Conservation (phyloP, 2,329 filamentous ascomycete species). For the Penicillium sp. region DNA sequence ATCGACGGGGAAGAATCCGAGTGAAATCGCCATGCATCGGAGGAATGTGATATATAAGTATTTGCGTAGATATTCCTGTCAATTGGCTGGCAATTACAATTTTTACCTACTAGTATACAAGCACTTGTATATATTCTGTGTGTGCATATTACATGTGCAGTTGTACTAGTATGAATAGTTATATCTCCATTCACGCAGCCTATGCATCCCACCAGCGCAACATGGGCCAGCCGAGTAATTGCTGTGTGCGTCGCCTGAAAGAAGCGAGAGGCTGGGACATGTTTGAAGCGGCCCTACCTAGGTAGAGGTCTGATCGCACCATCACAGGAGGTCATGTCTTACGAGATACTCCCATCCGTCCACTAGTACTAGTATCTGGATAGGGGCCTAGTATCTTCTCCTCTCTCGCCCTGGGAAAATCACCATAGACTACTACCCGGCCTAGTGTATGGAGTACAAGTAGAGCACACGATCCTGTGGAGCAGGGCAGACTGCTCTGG, state of each 20-base stretch:
- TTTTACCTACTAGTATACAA: too few species aligned
- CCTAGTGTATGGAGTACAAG: too few species aligned
- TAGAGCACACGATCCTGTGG: not conserved
- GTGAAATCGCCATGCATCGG: conserved; percentile 1
- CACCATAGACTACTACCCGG: too few species aligned
- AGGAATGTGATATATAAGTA: not conserved
- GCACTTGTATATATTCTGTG: too few species aligned
- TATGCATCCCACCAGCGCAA: not conserved
- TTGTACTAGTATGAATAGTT: too few species aligned
- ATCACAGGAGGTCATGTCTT: not conserved
- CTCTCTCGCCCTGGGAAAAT: too few species aligned
- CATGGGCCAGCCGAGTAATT: not conserved
- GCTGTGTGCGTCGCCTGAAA: not conserved
- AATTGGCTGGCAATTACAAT: too few species aligned
- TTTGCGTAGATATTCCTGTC: too few species aligned
- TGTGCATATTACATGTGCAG: too few species aligned
- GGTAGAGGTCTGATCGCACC: conserved; percentile 1
- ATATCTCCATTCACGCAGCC: too few species aligned
- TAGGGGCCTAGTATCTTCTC: not conserved
- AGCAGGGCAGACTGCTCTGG: not conserved
- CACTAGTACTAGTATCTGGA: not conserved
- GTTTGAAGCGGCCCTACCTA: not conserved
- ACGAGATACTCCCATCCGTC: not conserved
- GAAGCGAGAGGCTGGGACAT: not conserved
- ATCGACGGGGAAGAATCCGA: conserved; percentile 3